A percentile compares a stretch with the other conserved stretches of the same genome.
phyloP scores from a whole-genome alignment of 352 stramenopile genomes.

The Globisporangium uncinulatum region DNA sequence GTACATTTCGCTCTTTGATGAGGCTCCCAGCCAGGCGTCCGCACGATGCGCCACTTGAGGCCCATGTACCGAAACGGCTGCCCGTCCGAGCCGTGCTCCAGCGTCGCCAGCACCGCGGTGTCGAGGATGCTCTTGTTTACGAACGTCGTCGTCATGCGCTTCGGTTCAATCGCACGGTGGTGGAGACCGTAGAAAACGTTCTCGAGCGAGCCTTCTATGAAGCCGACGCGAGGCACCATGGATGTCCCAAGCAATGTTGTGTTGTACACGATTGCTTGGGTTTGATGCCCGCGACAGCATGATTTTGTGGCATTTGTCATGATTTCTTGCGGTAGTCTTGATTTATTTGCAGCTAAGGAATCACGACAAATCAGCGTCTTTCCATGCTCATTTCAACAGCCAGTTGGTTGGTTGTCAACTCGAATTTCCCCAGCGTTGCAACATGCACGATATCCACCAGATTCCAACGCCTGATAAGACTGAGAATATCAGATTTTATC shows the following conservation, averaged over 20 bases:
- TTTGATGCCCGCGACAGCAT: too few species aligned
- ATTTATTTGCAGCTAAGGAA: too few species aligned
- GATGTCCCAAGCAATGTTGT: conserved; percentile 2
- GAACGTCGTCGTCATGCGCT: conserved; percentile 29
- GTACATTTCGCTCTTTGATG: conserved; percentile 37
- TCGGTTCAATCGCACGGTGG: conserved; percentile 41
- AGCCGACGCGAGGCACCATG: conserved; percentile 41
- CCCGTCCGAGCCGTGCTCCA: conserved; percentile 27
- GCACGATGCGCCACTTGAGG: conserved; percentile 40
- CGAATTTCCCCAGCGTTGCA: too few species aligned
- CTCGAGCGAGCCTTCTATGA: conserved; percentile 34
- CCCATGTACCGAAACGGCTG: conserved; percentile 46
- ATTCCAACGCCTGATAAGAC: too few species aligned
- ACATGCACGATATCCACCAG: too few species aligned
- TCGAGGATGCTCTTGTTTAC: conserved; percentile 36
- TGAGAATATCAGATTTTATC: too few species aligned
- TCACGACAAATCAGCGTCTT: too few species aligned
- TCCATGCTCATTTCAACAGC: too few species aligned
- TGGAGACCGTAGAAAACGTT: conserved; percentile 46
- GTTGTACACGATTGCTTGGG: too few species aligned
- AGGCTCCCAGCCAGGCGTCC: conserved; percentile 22
- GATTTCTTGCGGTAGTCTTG: too few species aligned
- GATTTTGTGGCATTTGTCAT: too few species aligned
- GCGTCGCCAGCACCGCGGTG: conserved; percentile 31
- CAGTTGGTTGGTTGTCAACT: too few species aligned